Evolutionary conservation across 2,329 filamentous ascomycete species (phyloP).

Genomic region (Xenoacremonium recifei): DNA sequence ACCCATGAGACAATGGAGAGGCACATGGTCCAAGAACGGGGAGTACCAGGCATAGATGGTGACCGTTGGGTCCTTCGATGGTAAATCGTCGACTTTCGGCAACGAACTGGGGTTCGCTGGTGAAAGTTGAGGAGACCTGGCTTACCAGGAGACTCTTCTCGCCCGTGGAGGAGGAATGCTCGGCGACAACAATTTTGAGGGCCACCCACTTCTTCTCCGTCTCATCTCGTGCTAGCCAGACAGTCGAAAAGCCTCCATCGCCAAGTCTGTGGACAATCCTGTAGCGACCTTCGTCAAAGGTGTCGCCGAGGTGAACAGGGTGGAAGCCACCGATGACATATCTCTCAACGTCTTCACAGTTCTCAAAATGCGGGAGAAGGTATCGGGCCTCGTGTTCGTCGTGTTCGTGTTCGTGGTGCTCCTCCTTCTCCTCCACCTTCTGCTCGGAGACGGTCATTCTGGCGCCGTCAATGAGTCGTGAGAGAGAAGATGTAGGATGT

Average conservation of each 20-base stretch:
- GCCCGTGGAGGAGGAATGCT: constrained; percentile 9
- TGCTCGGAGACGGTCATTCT: too few relatives aligned
- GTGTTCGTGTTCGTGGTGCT: too few relatives aligned
- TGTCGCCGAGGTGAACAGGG: constrained; percentile 39
- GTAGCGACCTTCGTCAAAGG: constrained; percentile 36
- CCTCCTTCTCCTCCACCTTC: too few relatives aligned
- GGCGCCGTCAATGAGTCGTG: too few relatives aligned
- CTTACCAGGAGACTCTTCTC: constrained; percentile 2
- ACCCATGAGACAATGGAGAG: constrained; percentile 9
- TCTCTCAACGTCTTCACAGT: constrained; percentile 8
- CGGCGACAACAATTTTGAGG: constrained; percentile 21
- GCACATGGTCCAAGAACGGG: constrained; percentile 20
- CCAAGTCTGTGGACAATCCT: constrained; percentile 41
- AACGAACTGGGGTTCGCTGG: constrained; percentile 1
- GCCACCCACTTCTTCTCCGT: constrained; percentile 15
- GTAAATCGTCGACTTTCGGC: constrained; percentile 10
- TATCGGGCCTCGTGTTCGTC: neutral
- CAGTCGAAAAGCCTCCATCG: constrained; percentile 41
- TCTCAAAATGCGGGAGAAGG: neutral
- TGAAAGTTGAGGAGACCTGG: too few relatives aligned
- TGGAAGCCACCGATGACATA: constrained; percentile 40
- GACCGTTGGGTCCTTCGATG: constrained; percentile 24
- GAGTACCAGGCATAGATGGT: constrained; percentile 24
- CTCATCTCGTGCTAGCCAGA: constrained; percentile 40
- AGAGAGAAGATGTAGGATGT: too few relatives aligned